Evolutionary conservation across 1,139 yeast species (phyloP).

Genomic region (Suhomyces bribrorum): DNA sequence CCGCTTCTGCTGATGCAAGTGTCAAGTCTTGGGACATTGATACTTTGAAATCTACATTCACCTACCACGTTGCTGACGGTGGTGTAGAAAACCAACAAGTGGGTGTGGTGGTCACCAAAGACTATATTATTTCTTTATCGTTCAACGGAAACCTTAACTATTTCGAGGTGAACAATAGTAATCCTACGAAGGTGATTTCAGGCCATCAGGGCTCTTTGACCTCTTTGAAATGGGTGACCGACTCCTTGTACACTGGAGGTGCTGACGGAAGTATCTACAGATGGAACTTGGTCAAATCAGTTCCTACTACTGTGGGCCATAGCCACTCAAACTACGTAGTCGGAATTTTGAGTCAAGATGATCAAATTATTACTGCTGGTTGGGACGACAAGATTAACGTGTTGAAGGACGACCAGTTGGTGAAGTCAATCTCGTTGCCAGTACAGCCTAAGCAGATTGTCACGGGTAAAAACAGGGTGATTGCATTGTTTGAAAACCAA

Average conservation of each 20-base stretch:
- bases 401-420: slow-evolving; percentile 35
- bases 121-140: slow-evolving; percentile 65
- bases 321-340: slow-evolving; percentile 63
- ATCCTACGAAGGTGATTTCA: slow-evolving; percentile 47
- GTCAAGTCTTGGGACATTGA: slow-evolving; percentile 63
- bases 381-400: slow-evolving; percentile 85
- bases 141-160: slow-evolving; percentile 71
- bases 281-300: slow-evolving; percentile 49
- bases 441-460: slow-evolving; percentile 67
- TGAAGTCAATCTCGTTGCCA: slow-evolving; percentile 34
- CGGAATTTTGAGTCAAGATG: slow-evolving; percentile 33
- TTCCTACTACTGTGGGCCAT: slow-evolving; percentile 25
- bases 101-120: slow-evolving; percentile 69
- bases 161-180: slow-evolving; percentile 40
- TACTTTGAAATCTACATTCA: slow-evolving; percentile 25
- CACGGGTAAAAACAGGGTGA: slow-evolving; percentile 27
- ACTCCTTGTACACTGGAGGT: slow-evolving; percentile 63
- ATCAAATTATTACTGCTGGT: slow-evolving; percentile 55
- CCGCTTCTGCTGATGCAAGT: slow-evolving; percentile 82
- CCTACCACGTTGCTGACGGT: slow-evolving; percentile 44
- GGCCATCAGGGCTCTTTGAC: slow-evolving; percentile 90
- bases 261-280: slow-evolving; percentile 74
- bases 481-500: slow-evolving; percentile 51
- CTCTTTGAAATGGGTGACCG: slow-evolving; percentile 29
- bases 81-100: slow-evolving; percentile 69